Evolutionary conservation across 2,329 filamentous ascomycete species (phyloP), one percentile per base, ranked within the genome.

Genomic region (Pestalotiopsis sp.): DNA sequence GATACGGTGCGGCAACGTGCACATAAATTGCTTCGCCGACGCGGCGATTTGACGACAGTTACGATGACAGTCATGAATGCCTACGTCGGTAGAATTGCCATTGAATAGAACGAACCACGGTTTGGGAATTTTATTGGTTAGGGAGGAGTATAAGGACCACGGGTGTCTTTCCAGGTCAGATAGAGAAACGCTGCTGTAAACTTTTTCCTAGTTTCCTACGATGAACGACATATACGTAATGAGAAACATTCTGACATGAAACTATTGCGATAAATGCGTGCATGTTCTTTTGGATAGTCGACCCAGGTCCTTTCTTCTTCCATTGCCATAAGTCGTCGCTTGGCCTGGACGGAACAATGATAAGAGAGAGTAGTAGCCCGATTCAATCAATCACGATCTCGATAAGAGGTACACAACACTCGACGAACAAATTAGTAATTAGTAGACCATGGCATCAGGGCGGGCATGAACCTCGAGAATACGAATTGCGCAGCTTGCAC

Each of bases 201-300:
- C 39, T 49, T 64, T 64, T 64, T 64, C 36, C 41, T 49, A 64
- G 61, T 64, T 64, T 64, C 61, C 61, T 64, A 64, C n/a, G 38
- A 39, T 25, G 39, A 64, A 64, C 39, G 38, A 64, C 38, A 39
- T 64, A 36, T 36, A 36, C 31, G 13, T 31, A 38, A 36, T 41
- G 36, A 59, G 57, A 13, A 36, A 6, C 14, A 59, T 59, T 20
- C 20, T 20, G 45, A 52, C 7, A 52, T 9, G 5, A 23, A n/a
- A n/a, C 41, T 52, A 6, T 17, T n/a, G 45, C 45, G 7, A 9
- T 52, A n/a, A n/a, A 49, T 49, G 45, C 20, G 45, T 20, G 45
- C 17, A 52, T n/a, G 5, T n/a, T 1, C 9, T n/a, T 4, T 52
- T 52, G 14, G 9, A 36, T 36, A 6, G 31, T 36, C n/a, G 31